Base-by-base conservation (phyloP, 306 rosid species). In the Vigna nakashimae region DNA sequence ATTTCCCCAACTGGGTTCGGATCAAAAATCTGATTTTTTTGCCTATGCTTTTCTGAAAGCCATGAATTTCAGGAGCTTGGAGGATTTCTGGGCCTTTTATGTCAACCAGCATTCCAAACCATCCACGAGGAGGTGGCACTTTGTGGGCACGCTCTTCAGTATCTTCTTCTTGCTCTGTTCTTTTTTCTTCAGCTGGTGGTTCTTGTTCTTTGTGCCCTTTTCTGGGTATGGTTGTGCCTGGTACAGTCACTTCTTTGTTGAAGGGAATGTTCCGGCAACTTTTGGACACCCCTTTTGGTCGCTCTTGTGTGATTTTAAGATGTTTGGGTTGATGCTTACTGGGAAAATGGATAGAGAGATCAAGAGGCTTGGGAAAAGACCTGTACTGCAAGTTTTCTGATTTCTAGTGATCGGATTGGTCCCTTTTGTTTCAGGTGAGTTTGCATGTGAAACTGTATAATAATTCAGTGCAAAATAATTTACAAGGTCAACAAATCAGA, bases 231-330 rank as follows among this genome's bases (percentile, higher is more conserved):
- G 98, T 40, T 88, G 85, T 60, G 99, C 98, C 10, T 95, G 99
- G 99, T 95, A 92, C 81, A 95, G 97, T 82, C 98, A 95, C 80
- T 92, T 95, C 89, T 95, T 91, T 52, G 86, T 95, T 6, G 98
- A 95, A 79, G 89, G 93, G 79, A 95, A 95, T 79, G 68, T 90
- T 76, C 99, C 99, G 1, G 92, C 89, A 0, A 82, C 98, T 28
- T 95, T 91, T 76, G 98, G 97, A 4, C 98, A 95, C 77, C 99
- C 99, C 7, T 74, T 95, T 75, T 95, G 98, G 99, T 95, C 99
- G 26, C 82, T 95, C 14, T 28, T 92, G 0, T 95, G 99, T 68
- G 97, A 95, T 81, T 87, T 55, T 86, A 92, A 86, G 92, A 95
- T 95, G 99, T 92, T 92, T 80, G 94, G 96, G 2, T 87, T 92